These are phyloP conservation scores for Haematococcus lacustris DNA, from an alignment of 139 green algal genomes.

Conservation along the genomic window DNA sequence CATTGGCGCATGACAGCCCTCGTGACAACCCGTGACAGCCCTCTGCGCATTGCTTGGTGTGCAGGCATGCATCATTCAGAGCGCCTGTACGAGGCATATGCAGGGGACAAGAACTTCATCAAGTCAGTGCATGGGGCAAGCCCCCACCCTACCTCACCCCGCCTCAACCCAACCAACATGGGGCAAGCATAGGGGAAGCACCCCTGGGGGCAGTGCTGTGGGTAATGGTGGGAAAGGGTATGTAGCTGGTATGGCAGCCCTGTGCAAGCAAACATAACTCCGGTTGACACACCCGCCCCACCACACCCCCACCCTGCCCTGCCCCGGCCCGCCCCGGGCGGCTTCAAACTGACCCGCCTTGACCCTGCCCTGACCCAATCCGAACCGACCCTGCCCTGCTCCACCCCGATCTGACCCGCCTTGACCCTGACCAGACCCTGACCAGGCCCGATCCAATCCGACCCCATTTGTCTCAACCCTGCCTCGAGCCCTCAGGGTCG, in stretches of 20 bases:
- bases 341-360: no score
- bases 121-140: slow-evolving; percentile 9
- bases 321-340: no score
- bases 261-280: neutral
- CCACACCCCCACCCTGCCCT: neutral
- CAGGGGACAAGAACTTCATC: slow-evolving; percentile 82
- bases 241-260: neutral
- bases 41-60: no score
- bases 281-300: no score
- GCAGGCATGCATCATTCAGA: slow-evolving; percentile 61
- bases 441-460: neutral
- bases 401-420: neutral
- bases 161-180: neutral
- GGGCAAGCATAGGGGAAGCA: neutral
- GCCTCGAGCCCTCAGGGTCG: slow-evolving; percentile 48
- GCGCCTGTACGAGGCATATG: slow-evolving; percentile 56
- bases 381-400: neutral
- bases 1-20: no score
- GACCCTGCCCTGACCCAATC: no score
- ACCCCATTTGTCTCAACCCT: neutral
- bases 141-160: neutral
- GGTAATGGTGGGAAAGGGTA: neutral
- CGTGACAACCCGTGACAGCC: no score
- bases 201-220: neutral
- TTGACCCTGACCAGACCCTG: no score